Base-by-base conservation (phyloP, 306 rosid genomes). In the Quercus bicolor region DNA sequence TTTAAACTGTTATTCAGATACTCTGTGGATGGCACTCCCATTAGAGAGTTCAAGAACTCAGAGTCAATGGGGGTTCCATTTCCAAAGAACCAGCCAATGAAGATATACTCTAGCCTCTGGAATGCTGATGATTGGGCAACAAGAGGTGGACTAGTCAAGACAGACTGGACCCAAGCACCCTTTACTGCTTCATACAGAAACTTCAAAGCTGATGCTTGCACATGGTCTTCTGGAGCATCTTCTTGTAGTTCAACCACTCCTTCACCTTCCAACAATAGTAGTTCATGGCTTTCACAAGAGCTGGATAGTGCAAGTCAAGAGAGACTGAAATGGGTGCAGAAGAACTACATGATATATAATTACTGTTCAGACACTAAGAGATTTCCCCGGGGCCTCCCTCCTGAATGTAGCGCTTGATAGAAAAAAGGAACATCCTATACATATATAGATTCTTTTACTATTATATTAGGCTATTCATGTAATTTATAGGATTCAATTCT, bases 101-200 rank as follows among this genome's bases (percentile, higher is more conserved):
- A 89, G n/a, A 80, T 90, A 19, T 80, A 89, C 53, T 87, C 94
- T 0, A 92, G 93, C 59, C 75, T 92, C 0, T 92, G 94, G 97
- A 88, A 90, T 80, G 93, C 96, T 0, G 96, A 93, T 73, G 97
- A 93, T 26, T 93, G 94, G 97, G 97, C 29, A 0, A 92, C 97
- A 3, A 90, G 94, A 69, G 93, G 94, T 4, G 96, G 97, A 1
- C 84, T 91, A 4, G 90, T 93, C 0, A 90, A 93, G 80, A 91
- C 92, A 26, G 91, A 93, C 19, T 91, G 96, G 94, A 48, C n/a
- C 9, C 55, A 83, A 77, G 92, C 91, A 43, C 97, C 94, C 3
- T 93, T 93, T 82, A 73, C 84, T 2, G 90, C 94, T 11, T 89
- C 92, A 0, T 93, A 84, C 55, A 86, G 86, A 23, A 89, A 89